Conservation (phyloP, 2,329 filamentous ascomycete genomes). For the Monosporascus sp. region DNA sequence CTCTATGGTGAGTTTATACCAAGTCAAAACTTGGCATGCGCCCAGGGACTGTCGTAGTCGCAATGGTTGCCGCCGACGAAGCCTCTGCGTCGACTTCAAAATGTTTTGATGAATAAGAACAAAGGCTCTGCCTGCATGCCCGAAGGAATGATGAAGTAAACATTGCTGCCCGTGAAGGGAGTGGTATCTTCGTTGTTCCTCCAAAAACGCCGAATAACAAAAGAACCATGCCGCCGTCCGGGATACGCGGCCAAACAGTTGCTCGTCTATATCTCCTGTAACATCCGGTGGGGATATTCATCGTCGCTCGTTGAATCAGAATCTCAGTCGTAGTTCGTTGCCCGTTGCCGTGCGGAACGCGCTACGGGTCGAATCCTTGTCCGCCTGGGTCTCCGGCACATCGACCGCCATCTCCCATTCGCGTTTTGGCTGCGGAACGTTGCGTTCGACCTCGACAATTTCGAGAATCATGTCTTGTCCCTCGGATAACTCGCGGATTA, state of each 20-base stretch:
- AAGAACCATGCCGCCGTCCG: constrained; percentile 10
- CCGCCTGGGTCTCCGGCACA: constrained; percentile 26
- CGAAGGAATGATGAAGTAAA: constrained; percentile 13
- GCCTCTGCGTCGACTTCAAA: neutral
- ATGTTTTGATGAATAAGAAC: neutral
- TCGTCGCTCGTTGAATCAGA: constrained; percentile 27
- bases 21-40: neutral
- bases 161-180: constrained; percentile 15
- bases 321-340: constrained; percentile 42
- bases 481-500: constrained; percentile 76
- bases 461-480: constrained; percentile 88
- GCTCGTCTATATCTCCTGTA: constrained; percentile 7
- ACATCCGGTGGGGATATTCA: neutral
- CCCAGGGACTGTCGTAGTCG: neutral
- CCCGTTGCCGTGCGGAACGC: constrained; percentile 26
- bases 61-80: neutral
- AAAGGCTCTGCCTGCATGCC: constrained; percentile 1
- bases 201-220: constrained; percentile 21
- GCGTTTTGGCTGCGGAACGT: constrained; percentile 38
- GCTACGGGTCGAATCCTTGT: constrained; percentile 26
- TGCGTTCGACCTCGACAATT: constrained; percentile 40
- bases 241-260: constrained; percentile 12
- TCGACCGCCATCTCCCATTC: constrained; percentile 61
- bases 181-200: constrained; percentile 24
- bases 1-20: neutral